Conservation (phyloP, 768 basidiomycete genomes). For the Termitomyces sp. region DNA sequence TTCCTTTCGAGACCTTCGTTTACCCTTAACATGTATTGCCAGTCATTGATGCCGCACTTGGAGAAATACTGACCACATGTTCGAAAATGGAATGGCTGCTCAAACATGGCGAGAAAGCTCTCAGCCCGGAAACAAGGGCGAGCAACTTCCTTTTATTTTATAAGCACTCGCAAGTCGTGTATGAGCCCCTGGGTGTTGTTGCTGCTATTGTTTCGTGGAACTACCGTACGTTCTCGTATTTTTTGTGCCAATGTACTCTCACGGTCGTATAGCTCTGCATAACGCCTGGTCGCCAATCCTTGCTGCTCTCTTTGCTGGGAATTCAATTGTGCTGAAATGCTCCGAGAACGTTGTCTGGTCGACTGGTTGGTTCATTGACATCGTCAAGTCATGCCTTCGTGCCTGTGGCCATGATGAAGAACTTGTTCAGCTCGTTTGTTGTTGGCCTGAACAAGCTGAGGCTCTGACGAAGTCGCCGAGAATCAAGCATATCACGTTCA, state of each 20-base stretch:
- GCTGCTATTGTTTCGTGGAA: slow-evolving; percentile 95
- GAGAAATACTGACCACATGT: slow-evolving; percentile 92
- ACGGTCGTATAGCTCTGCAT: slow-evolving; percentile 61
- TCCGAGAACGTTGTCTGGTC: slow-evolving; percentile 94
- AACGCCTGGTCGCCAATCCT: slow-evolving; percentile 94
- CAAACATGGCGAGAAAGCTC: slow-evolving; percentile 71
- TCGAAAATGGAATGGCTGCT: slow-evolving; percentile 94
- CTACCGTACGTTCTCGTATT: slow-evolving; percentile 52
- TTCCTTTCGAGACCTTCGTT: background rate
- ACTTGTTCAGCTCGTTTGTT: slow-evolving; percentile 88
- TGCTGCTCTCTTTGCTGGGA: slow-evolving; percentile 86
- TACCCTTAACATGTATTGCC: background rate
- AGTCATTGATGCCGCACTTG: slow-evolving; percentile 94
- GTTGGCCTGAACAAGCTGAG: slow-evolving; percentile 84
- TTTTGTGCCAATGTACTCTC: background rate
- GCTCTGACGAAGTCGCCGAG: slow-evolving; percentile 70
- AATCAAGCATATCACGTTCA: slow-evolving; percentile 94
- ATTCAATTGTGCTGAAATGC: slow-evolving; percentile 86
- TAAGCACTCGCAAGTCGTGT: slow-evolving; percentile 75
- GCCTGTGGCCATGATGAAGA: slow-evolving; percentile 81
- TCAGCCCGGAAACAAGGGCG: slow-evolving; percentile 68
- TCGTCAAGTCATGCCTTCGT: slow-evolving; percentile 68
- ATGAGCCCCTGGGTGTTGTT: slow-evolving; percentile 90
- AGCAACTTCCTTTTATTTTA: slow-evolving; percentile 66
- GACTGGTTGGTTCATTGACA: slow-evolving; percentile 74